These are phyloP conservation scores for Penicillium salamii DNA, from an alignment of 495 filamentous ascomycete species.

Conservation along the genomic window DNA sequence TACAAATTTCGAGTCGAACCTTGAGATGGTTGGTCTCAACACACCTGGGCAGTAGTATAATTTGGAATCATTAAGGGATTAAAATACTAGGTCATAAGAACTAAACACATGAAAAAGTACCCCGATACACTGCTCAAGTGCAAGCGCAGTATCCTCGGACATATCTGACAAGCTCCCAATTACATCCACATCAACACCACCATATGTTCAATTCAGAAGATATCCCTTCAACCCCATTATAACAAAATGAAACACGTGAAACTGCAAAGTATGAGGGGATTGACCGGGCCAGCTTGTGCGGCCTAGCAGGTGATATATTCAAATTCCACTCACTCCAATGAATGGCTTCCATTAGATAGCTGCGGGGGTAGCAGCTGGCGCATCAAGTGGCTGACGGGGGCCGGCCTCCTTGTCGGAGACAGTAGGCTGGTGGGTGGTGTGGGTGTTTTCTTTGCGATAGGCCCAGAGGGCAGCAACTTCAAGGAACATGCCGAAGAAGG, in stretches of 20 bases:
- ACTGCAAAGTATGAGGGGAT: too few relatives aligned
- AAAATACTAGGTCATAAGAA: background rate
- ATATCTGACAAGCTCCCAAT: background rate
- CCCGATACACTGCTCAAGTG: background rate
- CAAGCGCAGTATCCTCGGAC: background rate
- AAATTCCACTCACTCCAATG: background rate
- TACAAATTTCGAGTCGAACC: too few relatives aligned
- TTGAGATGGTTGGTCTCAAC: background rate
- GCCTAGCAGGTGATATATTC: background rate
- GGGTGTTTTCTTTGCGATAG: slow-evolving; percentile 26
- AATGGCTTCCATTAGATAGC: slow-evolving; percentile 7
- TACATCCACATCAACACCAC: background rate
- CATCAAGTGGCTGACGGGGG: slow-evolving; percentile 28
- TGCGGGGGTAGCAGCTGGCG: slow-evolving; percentile 21
- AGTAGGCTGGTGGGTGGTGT: background rate
- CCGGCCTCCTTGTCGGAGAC: slow-evolving; percentile 24
- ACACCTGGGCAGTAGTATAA: background rate
- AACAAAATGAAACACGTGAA: background rate
- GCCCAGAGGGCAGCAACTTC: slow-evolving; percentile 53
- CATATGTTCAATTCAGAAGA: slow-evolving; percentile 1
- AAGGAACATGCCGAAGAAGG: slow-evolving; percentile 52
- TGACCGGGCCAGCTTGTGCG: too few relatives aligned
- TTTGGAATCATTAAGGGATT: background rate
- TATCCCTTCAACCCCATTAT: background rate
- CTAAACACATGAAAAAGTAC: background rate